phyloP scores from a whole-genome alignment of 768 basidiomycete genomes.

The Trametes cingulata region DNA sequence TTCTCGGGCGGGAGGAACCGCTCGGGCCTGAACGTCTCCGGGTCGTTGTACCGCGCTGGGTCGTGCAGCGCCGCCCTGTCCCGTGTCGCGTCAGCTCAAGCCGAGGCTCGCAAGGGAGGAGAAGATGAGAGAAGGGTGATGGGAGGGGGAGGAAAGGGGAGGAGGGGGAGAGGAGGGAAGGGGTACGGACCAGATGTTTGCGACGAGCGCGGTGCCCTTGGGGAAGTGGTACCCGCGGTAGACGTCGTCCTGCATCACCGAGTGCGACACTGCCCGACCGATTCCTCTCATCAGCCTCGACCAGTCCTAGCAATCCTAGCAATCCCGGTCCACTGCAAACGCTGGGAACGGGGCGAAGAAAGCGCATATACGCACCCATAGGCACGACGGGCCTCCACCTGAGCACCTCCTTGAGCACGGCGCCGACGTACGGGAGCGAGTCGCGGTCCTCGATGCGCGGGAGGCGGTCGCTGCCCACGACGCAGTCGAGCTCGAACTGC shows the following conservation, averaged over 20 bases:
- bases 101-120: too few species aligned
- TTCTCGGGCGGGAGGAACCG: constrained; percentile 4
- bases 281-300: too few species aligned
- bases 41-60: constrained; percentile 27
- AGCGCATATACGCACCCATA: neutral
- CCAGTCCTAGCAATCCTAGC: too few species aligned
- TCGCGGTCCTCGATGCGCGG: constrained; percentile 10
- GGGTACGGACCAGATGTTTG: constrained; percentile 19
- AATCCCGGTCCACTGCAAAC: too few species aligned
- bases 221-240: constrained; percentile 19
- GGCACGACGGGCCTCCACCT: neutral
- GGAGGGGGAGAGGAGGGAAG: neutral
- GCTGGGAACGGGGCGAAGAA: too few species aligned
- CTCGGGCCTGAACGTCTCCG: constrained; percentile 28
- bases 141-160: too few species aligned
- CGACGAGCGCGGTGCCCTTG: constrained; percentile 16
- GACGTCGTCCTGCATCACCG: constrained; percentile 4
- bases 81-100: too few species aligned
- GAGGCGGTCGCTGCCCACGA: constrained; percentile 30
- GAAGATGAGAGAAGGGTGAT: too few species aligned
- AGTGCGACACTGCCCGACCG: neutral
- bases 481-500: constrained; percentile 34
- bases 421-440: constrained; percentile 14
- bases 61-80: neutral
- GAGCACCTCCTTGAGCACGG: constrained; percentile 19